A percentile compares a stretch with the other conserved stretches of the same genome.
These are phyloP conservation scores for Saururus chinensis DNA, from an alignment of 164 flowering plant species.

Conservation along the genomic window DNA sequence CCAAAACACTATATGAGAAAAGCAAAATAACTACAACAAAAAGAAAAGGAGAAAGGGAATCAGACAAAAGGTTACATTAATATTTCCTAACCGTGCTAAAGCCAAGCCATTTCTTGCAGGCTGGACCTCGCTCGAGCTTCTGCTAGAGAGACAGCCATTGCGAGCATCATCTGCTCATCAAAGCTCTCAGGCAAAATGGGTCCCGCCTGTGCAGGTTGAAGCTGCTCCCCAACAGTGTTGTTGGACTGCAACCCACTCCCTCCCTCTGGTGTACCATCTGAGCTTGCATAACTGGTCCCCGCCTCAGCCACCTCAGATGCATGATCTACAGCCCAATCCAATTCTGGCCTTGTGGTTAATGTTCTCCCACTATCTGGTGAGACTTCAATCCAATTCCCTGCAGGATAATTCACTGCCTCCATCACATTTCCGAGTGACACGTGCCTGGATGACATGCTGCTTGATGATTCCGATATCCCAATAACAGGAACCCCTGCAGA, in stretches of 20 bases:
- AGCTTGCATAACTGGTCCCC: slow-evolving; percentile 60
- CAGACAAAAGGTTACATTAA: too few relatives aligned
- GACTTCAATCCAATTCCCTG: slow-evolving; percentile 21
- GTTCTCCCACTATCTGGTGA: slow-evolving; percentile 23
- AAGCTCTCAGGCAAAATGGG: slow-evolving; percentile 70
- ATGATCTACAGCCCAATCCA: slow-evolving; percentile 34
- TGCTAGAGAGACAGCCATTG: slow-evolving; percentile 89
- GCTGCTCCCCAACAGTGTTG: slow-evolving; percentile 22
- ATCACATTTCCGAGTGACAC: slow-evolving; percentile 18
- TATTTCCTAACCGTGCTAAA: slow-evolving; percentile 12
- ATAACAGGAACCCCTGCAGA: slow-evolving; percentile 1
- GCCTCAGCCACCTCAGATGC: slow-evolving; percentile 55
- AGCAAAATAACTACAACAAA: too few relatives aligned
- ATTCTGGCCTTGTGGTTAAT: slow-evolving; percentile 22
- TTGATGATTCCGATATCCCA: not conserved
- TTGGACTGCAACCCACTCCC: slow-evolving; percentile 9
- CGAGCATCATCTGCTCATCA: slow-evolving; percentile 97
- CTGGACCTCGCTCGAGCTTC: slow-evolving; percentile 54
- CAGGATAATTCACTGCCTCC: slow-evolving; percentile 20
- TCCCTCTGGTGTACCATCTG: slow-evolving; percentile 30
- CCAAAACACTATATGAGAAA: too few relatives aligned
- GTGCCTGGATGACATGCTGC: slow-evolving; percentile 2
- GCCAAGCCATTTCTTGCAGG: slow-evolving; percentile 61
- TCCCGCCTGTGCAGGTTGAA: slow-evolving; percentile 23
- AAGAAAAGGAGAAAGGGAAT: too few relatives aligned